phyloP scores from a whole-genome alignment of 1,284 basidiomycete genomes.

The Erythrobasidium hasegawianum region DNA sequence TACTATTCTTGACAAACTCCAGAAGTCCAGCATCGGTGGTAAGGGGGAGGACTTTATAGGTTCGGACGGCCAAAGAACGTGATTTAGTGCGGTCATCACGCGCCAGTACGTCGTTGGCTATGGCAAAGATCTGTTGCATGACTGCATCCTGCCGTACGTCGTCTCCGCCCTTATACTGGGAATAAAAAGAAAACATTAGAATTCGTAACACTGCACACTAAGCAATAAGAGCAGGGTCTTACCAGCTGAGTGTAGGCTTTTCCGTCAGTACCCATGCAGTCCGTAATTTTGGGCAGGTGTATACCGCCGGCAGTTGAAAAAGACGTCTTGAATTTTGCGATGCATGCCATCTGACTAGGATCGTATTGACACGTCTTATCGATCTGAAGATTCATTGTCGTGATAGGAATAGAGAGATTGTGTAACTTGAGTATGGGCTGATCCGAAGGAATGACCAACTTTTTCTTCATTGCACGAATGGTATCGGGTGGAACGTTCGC shows the following conservation, averaged over 20 bases:
- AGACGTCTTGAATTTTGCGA: conserved; percentile 59
- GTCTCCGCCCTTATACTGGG: conserved; percentile 86
- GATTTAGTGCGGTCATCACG: conserved; percentile 70
- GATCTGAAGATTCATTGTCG: conserved; percentile 68
- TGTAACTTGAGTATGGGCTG: conserved; percentile 51
- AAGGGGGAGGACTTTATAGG: conserved; percentile 85
- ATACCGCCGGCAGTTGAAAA: conserved; percentile 74
- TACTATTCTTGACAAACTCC: conserved; percentile 84
- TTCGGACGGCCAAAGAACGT: conserved; percentile 70
- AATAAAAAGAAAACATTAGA: conserved; percentile 1
- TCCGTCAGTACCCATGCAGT: conserved; percentile 68
- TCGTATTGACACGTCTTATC: conserved; percentile 68
- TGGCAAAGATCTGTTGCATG: conserved; percentile 95
- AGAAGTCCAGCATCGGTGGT: conserved; percentile 76
- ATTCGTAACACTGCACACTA: neutral
- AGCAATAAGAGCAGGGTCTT: conserved; percentile 45
- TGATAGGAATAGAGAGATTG: conserved; percentile 69
- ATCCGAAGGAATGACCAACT: conserved; percentile 35
- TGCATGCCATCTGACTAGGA: conserved; percentile 58
- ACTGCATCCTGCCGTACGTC: conserved; percentile 95
- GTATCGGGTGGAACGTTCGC: conserved; percentile 61
- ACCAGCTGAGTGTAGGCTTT: conserved; percentile 75
- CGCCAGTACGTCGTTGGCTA: conserved; percentile 75
- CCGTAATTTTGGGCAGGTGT: conserved; percentile 76
- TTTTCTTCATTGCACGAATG: conserved; percentile 30